Evolutionary conservation across 1,284 basidiomycete species (phyloP).

Genomic region (Ustilago curta): DNA sequence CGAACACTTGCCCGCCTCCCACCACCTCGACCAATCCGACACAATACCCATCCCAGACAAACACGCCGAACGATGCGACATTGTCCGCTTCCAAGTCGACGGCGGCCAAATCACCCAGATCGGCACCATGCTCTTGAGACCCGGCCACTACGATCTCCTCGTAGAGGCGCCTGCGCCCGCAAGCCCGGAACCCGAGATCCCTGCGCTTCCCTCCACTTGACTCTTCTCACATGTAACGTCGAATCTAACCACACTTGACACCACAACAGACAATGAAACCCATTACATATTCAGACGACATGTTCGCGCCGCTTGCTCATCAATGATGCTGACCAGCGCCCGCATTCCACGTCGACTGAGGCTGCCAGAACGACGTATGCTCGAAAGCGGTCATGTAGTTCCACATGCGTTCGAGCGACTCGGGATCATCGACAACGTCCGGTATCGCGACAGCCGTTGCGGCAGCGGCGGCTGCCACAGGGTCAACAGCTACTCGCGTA

Average conservation of each 20-base stretch:
- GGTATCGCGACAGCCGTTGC: constrained; percentile 24
- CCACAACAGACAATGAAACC: not conserved
- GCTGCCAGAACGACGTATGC: constrained; percentile 50
- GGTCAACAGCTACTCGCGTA: not conserved
- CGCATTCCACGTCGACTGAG: constrained; percentile 46
- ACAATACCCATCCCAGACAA: constrained; percentile 43
- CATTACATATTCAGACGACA: no score
- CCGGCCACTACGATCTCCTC: constrained; percentile 61
- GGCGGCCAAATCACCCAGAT: constrained; percentile 58
- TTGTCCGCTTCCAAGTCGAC: constrained; percentile 60
- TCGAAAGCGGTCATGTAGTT: constrained; percentile 54
- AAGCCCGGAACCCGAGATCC: constrained; percentile 52
- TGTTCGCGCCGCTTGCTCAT: no score
- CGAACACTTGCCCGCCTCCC: constrained; percentile 33
- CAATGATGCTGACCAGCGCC: constrained; percentile 6
- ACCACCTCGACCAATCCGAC: constrained; percentile 3
- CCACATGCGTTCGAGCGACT: constrained; percentile 52
- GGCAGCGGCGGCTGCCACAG: constrained; percentile 6
- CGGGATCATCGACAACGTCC: constrained; percentile 39
- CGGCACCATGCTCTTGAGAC: constrained; percentile 52
- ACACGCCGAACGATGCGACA: constrained; percentile 44
- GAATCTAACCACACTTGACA: no score
- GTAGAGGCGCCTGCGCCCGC: constrained; percentile 51
- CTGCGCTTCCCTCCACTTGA: constrained; percentile 30
- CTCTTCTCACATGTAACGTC: no score